Percentiles rank a stretch among this genome's conserved stretches.
phyloP scores from a whole-genome alignment of 2,329 filamentous ascomycete genomes.

The Aspergillus floridensis region DNA sequence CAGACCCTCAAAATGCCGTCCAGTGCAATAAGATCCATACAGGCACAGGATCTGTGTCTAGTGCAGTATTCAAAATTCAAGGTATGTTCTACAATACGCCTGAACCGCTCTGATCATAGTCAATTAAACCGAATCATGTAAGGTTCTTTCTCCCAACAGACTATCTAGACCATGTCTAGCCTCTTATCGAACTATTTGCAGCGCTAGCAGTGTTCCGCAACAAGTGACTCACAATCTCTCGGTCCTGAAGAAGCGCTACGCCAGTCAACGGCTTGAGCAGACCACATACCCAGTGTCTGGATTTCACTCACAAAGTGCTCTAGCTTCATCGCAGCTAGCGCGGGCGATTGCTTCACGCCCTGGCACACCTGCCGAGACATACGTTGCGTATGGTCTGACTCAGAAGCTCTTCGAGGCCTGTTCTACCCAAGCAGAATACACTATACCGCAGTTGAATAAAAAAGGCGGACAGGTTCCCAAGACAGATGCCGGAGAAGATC shows the following conservation, averaged over 20 bases:
- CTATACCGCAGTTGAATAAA: conserved; percentile 65
- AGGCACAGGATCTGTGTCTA: not conserved
- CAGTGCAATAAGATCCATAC: not conserved
- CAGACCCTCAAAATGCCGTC: not conserved
- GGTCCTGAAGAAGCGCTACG: not conserved
- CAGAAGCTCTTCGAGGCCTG: conserved; percentile 76
- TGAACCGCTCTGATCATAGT: not conserved
- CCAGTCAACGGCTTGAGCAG: conserved; percentile 1
- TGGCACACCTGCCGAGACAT: conserved; percentile 58
- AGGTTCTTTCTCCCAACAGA: not conserved
- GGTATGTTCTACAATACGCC: not conserved
- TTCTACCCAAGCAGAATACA: conserved; percentile 70
- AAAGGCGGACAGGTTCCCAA: conserved; percentile 66
- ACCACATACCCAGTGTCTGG: not conserved
- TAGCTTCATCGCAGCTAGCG: conserved; percentile 27
- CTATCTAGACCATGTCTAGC: conserved; percentile 14
- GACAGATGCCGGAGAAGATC: conserved; percentile 75
- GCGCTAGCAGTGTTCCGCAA: conserved; percentile 1
- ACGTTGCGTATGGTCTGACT: conserved; percentile 76
- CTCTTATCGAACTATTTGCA: conserved; percentile 3
- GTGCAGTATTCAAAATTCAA: not conserved
- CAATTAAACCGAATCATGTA: not conserved
- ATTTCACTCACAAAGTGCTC: conserved; percentile 17
- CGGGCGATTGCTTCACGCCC: conserved; percentile 34
- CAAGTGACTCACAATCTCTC: not conserved